phyloP scores from a whole-genome alignment of 257 asterid genomes.

The Apocynum venetum region DNA sequence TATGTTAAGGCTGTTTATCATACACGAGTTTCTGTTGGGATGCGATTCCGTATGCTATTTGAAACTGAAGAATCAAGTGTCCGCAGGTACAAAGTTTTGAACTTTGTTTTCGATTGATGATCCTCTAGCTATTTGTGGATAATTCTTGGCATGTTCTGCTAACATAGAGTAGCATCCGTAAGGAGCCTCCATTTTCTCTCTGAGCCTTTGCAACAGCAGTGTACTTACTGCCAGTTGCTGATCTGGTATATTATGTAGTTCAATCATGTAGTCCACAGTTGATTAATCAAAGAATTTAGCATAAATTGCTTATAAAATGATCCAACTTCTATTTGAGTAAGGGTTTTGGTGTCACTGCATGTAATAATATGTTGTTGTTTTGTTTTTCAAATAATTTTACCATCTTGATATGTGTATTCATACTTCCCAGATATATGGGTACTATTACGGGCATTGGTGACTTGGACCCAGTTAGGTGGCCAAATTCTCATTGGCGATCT shows the following conservation, averaged over 20 bases:
- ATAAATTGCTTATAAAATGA: background rate
- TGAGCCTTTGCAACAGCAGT: background rate
- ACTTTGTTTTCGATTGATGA: constrained; percentile 1
- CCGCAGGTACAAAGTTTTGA: constrained; percentile 58
- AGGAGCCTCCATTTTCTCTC: background rate
- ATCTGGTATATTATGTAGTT: background rate
- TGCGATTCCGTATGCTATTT: constrained; percentile 96
- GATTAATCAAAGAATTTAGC: background rate
- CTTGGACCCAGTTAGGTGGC: constrained; percentile 91
- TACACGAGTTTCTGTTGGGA: constrained; percentile 91
- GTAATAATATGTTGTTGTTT: no score
- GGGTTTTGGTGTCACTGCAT: background rate
- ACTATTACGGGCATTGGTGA: constrained; percentile 96
- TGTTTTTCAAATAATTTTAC: background rate
- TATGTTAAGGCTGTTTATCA: constrained; percentile 89
- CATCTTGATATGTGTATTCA: constrained; percentile 20
- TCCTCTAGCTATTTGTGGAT: background rate
- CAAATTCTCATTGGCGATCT: constrained; percentile 96
- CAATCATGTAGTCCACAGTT: background rate
- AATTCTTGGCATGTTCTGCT: background rate
- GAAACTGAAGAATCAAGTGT: constrained; percentile 99
- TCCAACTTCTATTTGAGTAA: background rate
- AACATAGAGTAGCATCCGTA: background rate
- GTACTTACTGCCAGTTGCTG: no score
- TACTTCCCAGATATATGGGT: constrained; percentile 79